These are phyloP conservation scores for Lactarius deliciosus DNA, from an alignment of 768 basidiomycete genomes.

Conservation along the genomic window DNA sequence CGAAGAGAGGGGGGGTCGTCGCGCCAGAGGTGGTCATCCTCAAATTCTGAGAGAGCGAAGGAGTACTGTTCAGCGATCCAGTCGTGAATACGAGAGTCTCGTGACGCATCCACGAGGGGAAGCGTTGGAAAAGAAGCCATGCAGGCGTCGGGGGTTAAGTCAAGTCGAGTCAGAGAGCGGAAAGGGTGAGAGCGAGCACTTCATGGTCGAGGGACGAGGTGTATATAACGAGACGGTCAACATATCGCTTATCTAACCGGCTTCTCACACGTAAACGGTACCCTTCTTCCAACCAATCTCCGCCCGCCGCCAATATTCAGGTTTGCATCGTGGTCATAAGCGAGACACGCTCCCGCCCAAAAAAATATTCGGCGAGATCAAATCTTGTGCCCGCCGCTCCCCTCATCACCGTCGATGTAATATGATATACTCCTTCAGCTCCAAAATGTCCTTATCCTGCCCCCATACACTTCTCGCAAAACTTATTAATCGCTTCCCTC, in stretches of 20 bases:
- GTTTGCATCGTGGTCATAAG: constrained; percentile 23
- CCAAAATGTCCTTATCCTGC: not conserved
- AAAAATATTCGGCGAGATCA: constrained; percentile 3
- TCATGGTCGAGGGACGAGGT: not conserved
- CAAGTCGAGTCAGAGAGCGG: constrained; percentile 15
- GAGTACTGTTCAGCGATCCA: constrained; percentile 31
- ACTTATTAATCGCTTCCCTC: not conserved
- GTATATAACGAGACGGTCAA: constrained; percentile 23
- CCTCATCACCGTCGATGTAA: constrained; percentile 14
- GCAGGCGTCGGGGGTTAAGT: constrained; percentile 5
- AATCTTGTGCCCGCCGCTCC: not conserved
- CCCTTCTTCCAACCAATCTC: constrained; percentile 27
- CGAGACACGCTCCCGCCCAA: constrained; percentile 18
- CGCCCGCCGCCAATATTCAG: constrained; percentile 18
- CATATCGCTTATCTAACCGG: constrained; percentile 10
- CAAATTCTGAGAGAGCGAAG: constrained; percentile 28
- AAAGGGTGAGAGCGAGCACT: constrained; percentile 16
- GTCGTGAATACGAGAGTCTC: constrained; percentile 30
- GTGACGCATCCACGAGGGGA: constrained; percentile 26
- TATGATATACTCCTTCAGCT: not conserved
- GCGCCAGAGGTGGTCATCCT: constrained; percentile 16
- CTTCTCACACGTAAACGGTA: constrained; percentile 24
- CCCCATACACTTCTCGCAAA: not conserved
- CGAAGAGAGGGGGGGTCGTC: constrained; percentile 28
- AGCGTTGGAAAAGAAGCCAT: constrained; percentile 26